These are phyloP conservation scores for Pneumocystis jirovecii DNA, from an alignment of 1,139 yeast species.

Conservation along the genomic window DNA sequence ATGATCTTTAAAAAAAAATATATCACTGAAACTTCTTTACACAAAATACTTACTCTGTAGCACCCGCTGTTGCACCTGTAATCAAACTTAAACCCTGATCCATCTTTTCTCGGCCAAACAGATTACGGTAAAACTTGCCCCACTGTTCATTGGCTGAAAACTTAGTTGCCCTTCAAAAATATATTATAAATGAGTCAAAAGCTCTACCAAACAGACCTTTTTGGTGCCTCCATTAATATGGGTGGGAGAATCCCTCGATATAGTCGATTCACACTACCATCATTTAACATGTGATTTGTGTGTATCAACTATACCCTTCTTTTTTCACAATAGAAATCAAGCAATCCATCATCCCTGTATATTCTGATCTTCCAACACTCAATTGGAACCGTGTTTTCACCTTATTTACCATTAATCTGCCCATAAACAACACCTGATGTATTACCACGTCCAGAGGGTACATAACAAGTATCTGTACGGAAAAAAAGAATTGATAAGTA, in stretches of 20 bases:
- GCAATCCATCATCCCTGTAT: slow-evolving; percentile 74
- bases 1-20: slow-evolving; percentile 29
- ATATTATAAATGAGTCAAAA: neutral
- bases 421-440: neutral
- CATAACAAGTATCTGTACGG: slow-evolving; percentile 61
- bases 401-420: neutral
- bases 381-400: slow-evolving; percentile 91
- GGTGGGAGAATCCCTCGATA: slow-evolving; percentile 95
- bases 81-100: slow-evolving; percentile 73
- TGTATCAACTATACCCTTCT: slow-evolving; percentile 41
- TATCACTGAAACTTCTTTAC: neutral
- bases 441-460: slow-evolving; percentile 82
- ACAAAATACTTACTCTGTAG: slow-evolving; percentile 41
- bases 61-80: slow-evolving; percentile 98
- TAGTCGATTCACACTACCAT: slow-evolving; percentile 38
- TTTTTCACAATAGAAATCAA: slow-evolving; percentile 63
- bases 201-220: slow-evolving; percentile 23
- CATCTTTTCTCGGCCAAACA: slow-evolving; percentile 56
- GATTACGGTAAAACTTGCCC: slow-evolving; percentile 66
- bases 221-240: slow-evolving; percentile 98
- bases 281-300: neutral
- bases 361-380: slow-evolving; percentile 47
- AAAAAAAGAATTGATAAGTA: neutral
- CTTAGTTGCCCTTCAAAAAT: slow-evolving; percentile 59
- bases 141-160: slow-evolving; percentile 97